Conservation (phyloP, 768 basidiomycete genomes). For the Kwoniella europaea region DNA sequence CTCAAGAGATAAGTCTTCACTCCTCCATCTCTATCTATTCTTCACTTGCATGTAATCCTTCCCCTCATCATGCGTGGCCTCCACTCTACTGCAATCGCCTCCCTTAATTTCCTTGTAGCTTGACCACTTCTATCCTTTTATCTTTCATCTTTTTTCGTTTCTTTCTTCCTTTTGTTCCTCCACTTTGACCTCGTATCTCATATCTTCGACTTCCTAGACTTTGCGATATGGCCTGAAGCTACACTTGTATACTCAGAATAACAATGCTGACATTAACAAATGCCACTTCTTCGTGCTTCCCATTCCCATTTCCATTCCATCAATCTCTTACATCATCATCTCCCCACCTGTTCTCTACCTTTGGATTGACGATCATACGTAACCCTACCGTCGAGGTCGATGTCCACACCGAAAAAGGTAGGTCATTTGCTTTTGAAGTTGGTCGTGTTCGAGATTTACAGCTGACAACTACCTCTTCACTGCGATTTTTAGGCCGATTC, state of each 20-base stretch:
- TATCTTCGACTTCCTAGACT: neutral
- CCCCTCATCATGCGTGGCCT: neutral
- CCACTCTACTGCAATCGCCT: neutral
- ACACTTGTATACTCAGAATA: neutral
- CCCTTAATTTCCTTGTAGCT: neutral
- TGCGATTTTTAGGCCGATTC: constrained; percentile 71
- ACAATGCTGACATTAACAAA: constrained; percentile 13
- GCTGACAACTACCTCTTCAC: neutral
- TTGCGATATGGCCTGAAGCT: neutral
- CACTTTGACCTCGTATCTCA: neutral
- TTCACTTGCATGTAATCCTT: too few relatives aligned
- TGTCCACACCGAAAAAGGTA: constrained; percentile 83
- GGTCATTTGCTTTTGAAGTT: constrained; percentile 28
- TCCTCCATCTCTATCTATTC: constrained; percentile 2
- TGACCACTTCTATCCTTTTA: neutral
- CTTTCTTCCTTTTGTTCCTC: too few relatives aligned
- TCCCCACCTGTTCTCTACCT: neutral
- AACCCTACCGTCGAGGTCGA: constrained; percentile 85
- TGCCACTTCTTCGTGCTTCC: neutral
- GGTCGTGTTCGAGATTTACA: neutral
- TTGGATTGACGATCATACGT: constrained; percentile 40
- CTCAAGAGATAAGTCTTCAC: constrained; percentile 83
- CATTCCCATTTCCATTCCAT: constrained; percentile 3
- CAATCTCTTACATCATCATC: neutral
- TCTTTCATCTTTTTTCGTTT: neutral